Evolutionary conservation across 2,329 filamentous ascomycete genomes (phyloP).

Genomic region (Hypoxylon sp.): DNA sequence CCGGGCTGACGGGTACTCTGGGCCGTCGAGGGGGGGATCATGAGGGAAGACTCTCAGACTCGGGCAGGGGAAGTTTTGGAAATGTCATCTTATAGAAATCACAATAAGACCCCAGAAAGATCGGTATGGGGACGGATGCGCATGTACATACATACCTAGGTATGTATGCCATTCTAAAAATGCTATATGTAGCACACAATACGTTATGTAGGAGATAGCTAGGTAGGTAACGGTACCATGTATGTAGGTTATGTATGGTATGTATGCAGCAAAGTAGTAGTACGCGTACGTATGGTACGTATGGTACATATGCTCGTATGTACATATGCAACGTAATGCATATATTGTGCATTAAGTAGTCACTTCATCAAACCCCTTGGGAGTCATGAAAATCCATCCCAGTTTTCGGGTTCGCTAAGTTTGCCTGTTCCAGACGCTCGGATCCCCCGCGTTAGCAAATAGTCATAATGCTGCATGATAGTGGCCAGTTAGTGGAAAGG

Average conservation of each 20-base stretch:
- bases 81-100: slow-evolving; percentile 2
- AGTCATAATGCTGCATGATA: slow-evolving; percentile 32
- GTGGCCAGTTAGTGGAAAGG: slow-evolving; percentile 14
- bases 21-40: slow-evolving; percentile 37
- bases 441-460: slow-evolving; percentile 29
- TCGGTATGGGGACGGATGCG: neutral
- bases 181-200: too few relatives aligned
- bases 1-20: slow-evolving; percentile 41
- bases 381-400: slow-evolving; percentile 35
- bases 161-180: neutral
- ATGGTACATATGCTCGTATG: neutral
- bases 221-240: too few relatives aligned
- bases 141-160: too few relatives aligned
- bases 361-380: slow-evolving; percentile 28
- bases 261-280: neutral
- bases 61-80: neutral
- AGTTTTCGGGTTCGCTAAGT: slow-evolving; percentile 39
- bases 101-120: neutral
- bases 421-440: slow-evolving; percentile 37
- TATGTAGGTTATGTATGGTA: slow-evolving; percentile 2
- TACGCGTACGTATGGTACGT: too few relatives aligned
- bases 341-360: slow-evolving; percentile 21
- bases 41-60: slow-evolving; percentile 21
- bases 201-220: too few relatives aligned
- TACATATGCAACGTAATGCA: slow-evolving; percentile 19